Evolutionary conservation across 1,284 basidiomycete genomes (phyloP), one percentile per base, ranked within the genome.

Genomic region (Heterobasidion irregulare): DNA sequence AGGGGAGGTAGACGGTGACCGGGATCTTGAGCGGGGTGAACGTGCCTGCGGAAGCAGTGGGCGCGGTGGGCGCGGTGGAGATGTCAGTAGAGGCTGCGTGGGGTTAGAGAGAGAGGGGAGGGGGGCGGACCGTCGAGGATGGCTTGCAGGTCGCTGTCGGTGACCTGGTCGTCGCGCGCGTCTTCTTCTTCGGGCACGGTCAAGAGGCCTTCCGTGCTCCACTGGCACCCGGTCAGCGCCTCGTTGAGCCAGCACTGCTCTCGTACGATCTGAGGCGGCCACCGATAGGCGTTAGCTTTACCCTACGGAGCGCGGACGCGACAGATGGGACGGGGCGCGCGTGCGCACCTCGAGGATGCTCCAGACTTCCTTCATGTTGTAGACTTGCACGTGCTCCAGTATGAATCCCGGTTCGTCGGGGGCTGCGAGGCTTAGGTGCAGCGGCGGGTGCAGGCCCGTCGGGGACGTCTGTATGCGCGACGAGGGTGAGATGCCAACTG

Each of bases 181-280:
- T 62, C 63, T 34, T 58, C 50, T 5, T 58, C 54, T 4, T 54
- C 57, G 10, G 56, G 33, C 2, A 47, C 67, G 49, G 38, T 56
- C 62, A 51, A 64, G 8, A 73, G 59, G 9, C 71, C 74, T 60
- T 84, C 85, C 7, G 79, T 73, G 15, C 68, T 66, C 87, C 87
- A 90, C 10, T 77, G 67, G 44, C 78, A 79, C 47, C 76, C 74
- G 8, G 71, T 63, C 19, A 90, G 66, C 16, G 76, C 75, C 62
- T 84, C 84, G 64, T 90, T 90, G 15, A 90, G 64, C 87, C 87
- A 90, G 62, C 84, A 86, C 68, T 90, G 87, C 57, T 89, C 87
- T 57, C 77, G 76, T 2, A 89, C 84, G 61, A 90, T 78, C 86
- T 89, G 41, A 16, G 26, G 19, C 32, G 19, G 12, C 16, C 26